These are phyloP conservation scores for Boehmeria nivea DNA, from an alignment of 306 rosid species.

Conservation along the genomic window DNA sequence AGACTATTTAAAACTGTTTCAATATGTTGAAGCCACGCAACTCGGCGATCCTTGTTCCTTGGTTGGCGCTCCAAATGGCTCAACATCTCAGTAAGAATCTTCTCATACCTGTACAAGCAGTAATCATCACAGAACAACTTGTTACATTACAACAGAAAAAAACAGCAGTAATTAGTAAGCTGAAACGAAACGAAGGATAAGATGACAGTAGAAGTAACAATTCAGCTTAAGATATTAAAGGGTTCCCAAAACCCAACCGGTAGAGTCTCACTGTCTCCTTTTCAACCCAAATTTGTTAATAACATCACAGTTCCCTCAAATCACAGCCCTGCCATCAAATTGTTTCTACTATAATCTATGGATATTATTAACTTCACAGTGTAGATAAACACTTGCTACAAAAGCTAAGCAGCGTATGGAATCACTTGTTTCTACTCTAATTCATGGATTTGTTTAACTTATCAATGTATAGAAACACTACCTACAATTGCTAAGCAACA, in stretches of 20 bases:
- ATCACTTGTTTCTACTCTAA: no score
- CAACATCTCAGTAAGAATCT: conserved; percentile 76
- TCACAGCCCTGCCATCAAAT: no score
- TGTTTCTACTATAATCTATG: no score
- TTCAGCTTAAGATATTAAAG: not conserved
- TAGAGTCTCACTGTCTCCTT: no score
- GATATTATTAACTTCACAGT: no score
- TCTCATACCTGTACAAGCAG: conserved; percentile 67
- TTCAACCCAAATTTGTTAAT: no score
- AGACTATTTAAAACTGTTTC: conserved; percentile 53
- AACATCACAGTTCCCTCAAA: no score
- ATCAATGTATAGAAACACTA: conserved; percentile 5
- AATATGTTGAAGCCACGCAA: conserved; percentile 70
- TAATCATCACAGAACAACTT: not conserved
- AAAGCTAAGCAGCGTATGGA: no score
- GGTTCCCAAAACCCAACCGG: not conserved
- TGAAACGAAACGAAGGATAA: not conserved
- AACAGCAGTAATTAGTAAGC: conserved; percentile 3
- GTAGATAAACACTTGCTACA: not conserved
- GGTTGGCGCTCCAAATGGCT: conserved; percentile 96
- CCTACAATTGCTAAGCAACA: conserved; percentile 4
- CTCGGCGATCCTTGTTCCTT: conserved; percentile 75
- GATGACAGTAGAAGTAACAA: not conserved
- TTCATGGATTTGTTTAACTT: no score
- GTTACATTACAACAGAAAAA: not conserved